phyloP scores from a whole-genome alignment of 345 rosid species.

The Ailanthus altissimus region DNA sequence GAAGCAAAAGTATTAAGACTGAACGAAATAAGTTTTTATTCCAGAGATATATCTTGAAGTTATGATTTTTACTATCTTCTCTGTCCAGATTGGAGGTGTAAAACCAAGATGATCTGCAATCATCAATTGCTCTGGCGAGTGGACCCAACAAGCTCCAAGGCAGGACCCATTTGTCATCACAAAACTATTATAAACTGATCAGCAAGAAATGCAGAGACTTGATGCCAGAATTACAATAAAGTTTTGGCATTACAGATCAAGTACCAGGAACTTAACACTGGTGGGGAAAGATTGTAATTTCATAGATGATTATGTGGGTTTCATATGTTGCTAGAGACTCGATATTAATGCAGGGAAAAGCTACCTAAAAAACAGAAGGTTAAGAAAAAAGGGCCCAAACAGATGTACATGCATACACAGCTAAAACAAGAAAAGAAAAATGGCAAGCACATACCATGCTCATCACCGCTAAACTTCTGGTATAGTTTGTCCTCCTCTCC shows the following conservation, averaged over 20 bases:
- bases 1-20: not conserved
- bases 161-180: not conserved
- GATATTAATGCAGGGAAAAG: not conserved
- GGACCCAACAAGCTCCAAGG: not conserved
- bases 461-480: constrained; percentile 99
- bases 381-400: not conserved
- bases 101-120: not conserved
- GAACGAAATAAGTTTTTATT: not conserved
- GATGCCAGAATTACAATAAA: not conserved
- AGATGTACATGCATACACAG: not conserved
- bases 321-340: not conserved
- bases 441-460: constrained; percentile 78
- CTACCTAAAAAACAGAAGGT: not conserved
- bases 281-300: not conserved
- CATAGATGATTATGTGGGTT: not conserved
- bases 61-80: not conserved
- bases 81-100: not conserved
- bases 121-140: not conserved
- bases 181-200: not conserved
- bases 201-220: not conserved
- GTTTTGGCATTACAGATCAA: not conserved
- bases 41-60: not conserved
- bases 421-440: not conserved
- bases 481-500: constrained; percentile 97
- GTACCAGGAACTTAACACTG: not conserved